Conservation (phyloP, 192 early-diverging fungal genomes). For the Pilaira anomala region DNA sequence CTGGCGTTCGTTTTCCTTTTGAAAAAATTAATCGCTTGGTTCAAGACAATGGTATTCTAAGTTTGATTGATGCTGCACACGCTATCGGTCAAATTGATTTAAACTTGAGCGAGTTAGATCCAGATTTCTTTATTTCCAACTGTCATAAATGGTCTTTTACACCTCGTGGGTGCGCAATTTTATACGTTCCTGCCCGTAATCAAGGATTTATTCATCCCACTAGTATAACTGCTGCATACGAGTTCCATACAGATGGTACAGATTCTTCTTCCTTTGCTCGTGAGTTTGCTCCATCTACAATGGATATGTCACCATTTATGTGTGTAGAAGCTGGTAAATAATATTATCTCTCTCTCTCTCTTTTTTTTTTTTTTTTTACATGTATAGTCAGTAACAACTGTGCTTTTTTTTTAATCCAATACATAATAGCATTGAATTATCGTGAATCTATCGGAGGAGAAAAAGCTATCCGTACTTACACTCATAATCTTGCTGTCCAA, state of each 20-base stretch:
- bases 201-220: slow-evolving; percentile 46
- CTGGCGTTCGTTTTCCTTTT: slow-evolving; percentile 43
- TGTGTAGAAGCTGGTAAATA: slow-evolving; percentile 21
- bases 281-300: slow-evolving; percentile 37
- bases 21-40: slow-evolving; percentile 39
- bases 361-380: no score
- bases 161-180: slow-evolving; percentile 48
- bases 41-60: slow-evolving; percentile 45
- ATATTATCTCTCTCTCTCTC: no score
- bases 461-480: slow-evolving; percentile 52
- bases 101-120: slow-evolving; percentile 43
- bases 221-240: slow-evolving; percentile 38
- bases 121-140: slow-evolving; percentile 66
- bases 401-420: no score
- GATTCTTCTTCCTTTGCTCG: slow-evolving; percentile 26
- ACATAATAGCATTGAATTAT: slow-evolving; percentile 44
- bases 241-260: slow-evolving; percentile 4
- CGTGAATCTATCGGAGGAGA: slow-evolving; percentile 58
- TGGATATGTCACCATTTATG: slow-evolving; percentile 28
- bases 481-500: slow-evolving; percentile 48
- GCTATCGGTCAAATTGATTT: slow-evolving; percentile 58
- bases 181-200: slow-evolving; percentile 50
- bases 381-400: no score
- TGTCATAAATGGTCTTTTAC: slow-evolving; percentile 66
- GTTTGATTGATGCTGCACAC: slow-evolving; percentile 66